These are phyloP conservation scores for Monilinia fructicola DNA, from an alignment of 2,329 filamentous ascomycete species.

Conservation along the genomic window DNA sequence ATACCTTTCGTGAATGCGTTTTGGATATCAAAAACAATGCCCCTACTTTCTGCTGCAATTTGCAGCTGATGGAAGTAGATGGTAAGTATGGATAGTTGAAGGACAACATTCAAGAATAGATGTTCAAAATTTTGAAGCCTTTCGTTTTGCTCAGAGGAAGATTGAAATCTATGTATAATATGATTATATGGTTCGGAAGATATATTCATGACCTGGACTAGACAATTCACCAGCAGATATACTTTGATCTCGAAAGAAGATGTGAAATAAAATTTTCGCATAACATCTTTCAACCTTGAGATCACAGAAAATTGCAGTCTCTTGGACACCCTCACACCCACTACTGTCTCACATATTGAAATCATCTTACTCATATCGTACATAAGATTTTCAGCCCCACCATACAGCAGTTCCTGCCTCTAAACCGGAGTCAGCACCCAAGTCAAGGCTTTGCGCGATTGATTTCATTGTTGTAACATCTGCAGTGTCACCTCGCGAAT, in stretches of 20 bases:
- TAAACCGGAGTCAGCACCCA: not conserved
- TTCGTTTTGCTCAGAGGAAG: not conserved
- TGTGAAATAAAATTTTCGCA: not conserved
- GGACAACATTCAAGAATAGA: not conserved
- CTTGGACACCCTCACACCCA: too few species aligned
- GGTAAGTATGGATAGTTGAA: not conserved
- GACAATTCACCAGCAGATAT: not conserved
- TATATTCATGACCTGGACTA: not conserved
- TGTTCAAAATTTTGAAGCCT: too few species aligned
- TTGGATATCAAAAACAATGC: not conserved
- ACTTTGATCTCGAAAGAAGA: not conserved
- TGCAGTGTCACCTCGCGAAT: constrained; percentile 7
- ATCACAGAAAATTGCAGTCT: not conserved
- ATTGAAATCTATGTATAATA: too few species aligned
- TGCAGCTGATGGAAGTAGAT: not conserved
- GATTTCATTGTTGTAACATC: not conserved
- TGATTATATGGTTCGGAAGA: not conserved
- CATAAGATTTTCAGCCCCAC: not conserved
- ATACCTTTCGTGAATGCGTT: not conserved
- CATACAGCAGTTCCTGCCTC: not conserved
- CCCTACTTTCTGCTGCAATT: not conserved
- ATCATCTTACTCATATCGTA: too few species aligned
- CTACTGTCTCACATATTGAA: not conserved
- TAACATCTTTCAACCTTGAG: too few species aligned
- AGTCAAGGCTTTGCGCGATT: not conserved